Evolutionary conservation across 345 rosid species (phyloP).

Genomic region (Aegle marmelos): DNA sequence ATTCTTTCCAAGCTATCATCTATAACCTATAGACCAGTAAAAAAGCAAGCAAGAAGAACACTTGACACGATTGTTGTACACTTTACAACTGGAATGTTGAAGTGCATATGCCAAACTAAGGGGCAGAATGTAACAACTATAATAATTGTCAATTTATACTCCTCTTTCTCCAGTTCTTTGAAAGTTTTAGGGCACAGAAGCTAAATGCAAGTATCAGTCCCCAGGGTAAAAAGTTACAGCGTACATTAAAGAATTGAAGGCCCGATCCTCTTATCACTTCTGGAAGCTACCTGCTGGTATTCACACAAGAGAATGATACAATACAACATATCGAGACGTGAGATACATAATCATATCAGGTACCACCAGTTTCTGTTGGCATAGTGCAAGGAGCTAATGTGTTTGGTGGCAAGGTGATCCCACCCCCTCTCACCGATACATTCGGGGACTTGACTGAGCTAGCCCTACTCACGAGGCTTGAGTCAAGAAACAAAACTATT

Average conservation of each 20-base stretch:
- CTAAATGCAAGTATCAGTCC: constrained; percentile 38
- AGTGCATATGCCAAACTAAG: background rate
- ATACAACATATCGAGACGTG: constrained; percentile 22
- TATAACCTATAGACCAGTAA: background rate
- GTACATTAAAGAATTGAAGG: constrained; percentile 58
- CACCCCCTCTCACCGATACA: constrained; percentile 68
- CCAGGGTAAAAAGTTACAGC: constrained; percentile 36
- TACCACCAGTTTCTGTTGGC: constrained; percentile 38
- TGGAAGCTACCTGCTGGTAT: constrained; percentile 40
- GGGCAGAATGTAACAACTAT: constrained; percentile 17
- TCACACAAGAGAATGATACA: constrained; percentile 38
- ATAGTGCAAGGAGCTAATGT: constrained; percentile 57
- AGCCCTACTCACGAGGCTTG: constrained; percentile 55
- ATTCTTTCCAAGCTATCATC: background rate
- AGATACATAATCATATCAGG: constrained; percentile 22
- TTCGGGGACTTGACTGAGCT: constrained; percentile 38
- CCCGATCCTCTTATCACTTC: constrained; percentile 26
- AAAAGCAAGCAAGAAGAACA: background rate
- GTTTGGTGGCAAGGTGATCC: constrained; percentile 55
- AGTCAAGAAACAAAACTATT: constrained; percentile 71
- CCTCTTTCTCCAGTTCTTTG: constrained; percentile 24
- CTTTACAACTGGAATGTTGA: background rate
- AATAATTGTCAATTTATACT: constrained; percentile 33
- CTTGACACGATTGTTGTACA: background rate
- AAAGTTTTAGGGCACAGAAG: constrained; percentile 18